Base-by-base conservation (phyloP, 2,329 filamentous ascomycete genomes). In the Talaromyces sp. region DNA sequence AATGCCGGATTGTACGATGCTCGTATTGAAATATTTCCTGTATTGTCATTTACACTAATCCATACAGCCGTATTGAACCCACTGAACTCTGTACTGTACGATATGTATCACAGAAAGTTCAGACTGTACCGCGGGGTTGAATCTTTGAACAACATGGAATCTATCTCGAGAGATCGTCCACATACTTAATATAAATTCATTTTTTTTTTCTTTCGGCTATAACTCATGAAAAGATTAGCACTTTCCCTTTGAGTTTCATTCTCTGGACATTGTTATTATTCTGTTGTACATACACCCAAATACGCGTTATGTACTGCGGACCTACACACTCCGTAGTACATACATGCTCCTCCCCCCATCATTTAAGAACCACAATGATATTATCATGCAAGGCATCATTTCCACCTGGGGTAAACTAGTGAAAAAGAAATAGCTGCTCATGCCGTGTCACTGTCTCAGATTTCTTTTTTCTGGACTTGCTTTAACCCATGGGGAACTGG, bases 11-110 rank as follows among this genome's bases (percentile, higher is more conserved):
- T 37, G 33, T 37, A 37, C 33, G 16, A 31, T 35, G 2, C 4
- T 54, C 50, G 31, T 54, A 54, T 54, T 6, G 50, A 54, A 1
- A 24, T 33, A 16, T 10, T 37, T 10, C 31, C 31, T 16, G 33
- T 56, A 56, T 56, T 22, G 33, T 37, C 33, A 56, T 56, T 43
- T 56, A 14, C 52, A 22, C 49, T 56, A 56, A 56, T 56, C 39
- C 33, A 37, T 56, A 39, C n/a, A 19, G 24, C 52, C 52, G 52
- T 56, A 56, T 22, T 22, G n/a, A 22, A 39, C 19, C 27, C 5
- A 27, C 14, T 52, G 49, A 33, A 52, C 47, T 27, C 47, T 50
- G 45, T 49, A 50, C 13, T 13, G 47, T 39, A 56, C 52, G 33
- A 39, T 56, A 56, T 33, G 33, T 56, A 56, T 10, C 10, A 39